A percentile compares a stretch with the other conserved stretches of the same genome.
Conservation (phyloP, 768 basidiomycete genomes). For the Amanita polypyramis region DNA sequence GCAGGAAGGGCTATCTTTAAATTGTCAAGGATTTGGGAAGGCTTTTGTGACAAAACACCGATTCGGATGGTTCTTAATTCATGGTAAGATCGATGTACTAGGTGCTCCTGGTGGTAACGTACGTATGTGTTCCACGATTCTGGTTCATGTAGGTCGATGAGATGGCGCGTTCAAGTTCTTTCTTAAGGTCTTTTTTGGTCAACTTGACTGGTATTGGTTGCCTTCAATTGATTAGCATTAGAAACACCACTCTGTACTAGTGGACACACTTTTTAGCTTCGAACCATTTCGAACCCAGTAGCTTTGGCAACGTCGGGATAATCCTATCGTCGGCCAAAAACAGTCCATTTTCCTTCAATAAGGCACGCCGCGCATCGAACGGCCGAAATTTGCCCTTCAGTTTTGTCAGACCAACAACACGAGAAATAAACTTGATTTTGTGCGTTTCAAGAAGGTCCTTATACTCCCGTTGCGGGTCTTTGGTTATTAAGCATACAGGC, state of each 20-base stretch:
- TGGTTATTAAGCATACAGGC: slow-evolving; percentile 83
- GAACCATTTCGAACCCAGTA: slow-evolving; percentile 88
- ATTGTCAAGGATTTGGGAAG: slow-evolving; percentile 70
- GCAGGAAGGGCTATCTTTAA: slow-evolving; percentile 69
- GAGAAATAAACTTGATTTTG: slow-evolving; percentile 79
- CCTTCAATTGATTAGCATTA: slow-evolving; percentile 12
- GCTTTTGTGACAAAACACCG: slow-evolving; percentile 59
- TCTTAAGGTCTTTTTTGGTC: slow-evolving; percentile 81
- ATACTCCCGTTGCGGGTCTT: slow-evolving; percentile 93
- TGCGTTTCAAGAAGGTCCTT: slow-evolving; percentile 80
- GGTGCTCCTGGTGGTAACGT: slow-evolving; percentile 22
- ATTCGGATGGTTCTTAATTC: slow-evolving; percentile 70
- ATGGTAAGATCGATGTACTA: neutral
- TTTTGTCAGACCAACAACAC: slow-evolving; percentile 86
- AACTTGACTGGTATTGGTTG: slow-evolving; percentile 94
- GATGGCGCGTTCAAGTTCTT: slow-evolving; percentile 86
- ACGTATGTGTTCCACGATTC: slow-evolving; percentile 90
- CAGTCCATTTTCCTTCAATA: slow-evolving; percentile 82
- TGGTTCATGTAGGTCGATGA: slow-evolving; percentile 95
- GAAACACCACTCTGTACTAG: neutral
- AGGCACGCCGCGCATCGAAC: slow-evolving; percentile 70
- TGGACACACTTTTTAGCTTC: slow-evolving; percentile 83
- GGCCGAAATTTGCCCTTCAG: slow-evolving; percentile 90
- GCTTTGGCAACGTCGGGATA: slow-evolving; percentile 73
- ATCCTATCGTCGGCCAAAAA: slow-evolving; percentile 93